A percentile compares a stretch with the other conserved stretches of the same genome.
These are phyloP conservation scores for Pseudocercospora fijiensis DNA, from an alignment of 2,329 filamentous ascomycete species.

Conservation along the genomic window DNA sequence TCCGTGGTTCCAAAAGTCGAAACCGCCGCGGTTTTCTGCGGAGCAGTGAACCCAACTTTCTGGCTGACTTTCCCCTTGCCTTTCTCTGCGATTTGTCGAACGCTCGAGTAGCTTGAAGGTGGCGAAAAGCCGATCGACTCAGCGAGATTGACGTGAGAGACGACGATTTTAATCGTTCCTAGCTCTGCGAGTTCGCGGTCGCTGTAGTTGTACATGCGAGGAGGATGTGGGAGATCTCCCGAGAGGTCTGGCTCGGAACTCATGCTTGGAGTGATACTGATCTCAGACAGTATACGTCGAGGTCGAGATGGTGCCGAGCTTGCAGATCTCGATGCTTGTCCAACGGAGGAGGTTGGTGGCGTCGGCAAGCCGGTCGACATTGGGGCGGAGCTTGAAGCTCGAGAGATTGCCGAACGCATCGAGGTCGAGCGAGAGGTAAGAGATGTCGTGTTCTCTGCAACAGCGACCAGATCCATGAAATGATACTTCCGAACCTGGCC, in stretches of 20 bases:
- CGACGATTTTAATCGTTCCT: constrained; percentile 19
- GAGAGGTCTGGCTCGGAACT: not conserved
- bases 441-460: not conserved
- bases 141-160: constrained; percentile 10
- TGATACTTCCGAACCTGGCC: constrained; percentile 15
- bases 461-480: constrained; percentile 5
- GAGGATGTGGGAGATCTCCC: not conserved
- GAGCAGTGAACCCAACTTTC: not conserved
- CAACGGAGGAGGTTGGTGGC: not conserved
- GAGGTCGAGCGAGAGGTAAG: not conserved
- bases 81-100: too few relatives aligned
- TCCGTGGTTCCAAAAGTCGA: not conserved
- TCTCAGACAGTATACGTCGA: not conserved
- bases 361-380: not conserved
- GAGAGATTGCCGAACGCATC: not conserved
- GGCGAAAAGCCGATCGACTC: too few relatives aligned
- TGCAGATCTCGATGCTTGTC: too few relatives aligned
- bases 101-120: too few relatives aligned
- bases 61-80: too few relatives aligned
- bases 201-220: not conserved
- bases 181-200: constrained; percentile 4
- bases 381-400: not conserved
- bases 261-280: not conserved
- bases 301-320: not conserved
- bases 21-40: not conserved